Evolutionary conservation across 2,329 filamentous ascomycete genomes (phyloP).

Genomic region (Talaromyces sp.): DNA sequence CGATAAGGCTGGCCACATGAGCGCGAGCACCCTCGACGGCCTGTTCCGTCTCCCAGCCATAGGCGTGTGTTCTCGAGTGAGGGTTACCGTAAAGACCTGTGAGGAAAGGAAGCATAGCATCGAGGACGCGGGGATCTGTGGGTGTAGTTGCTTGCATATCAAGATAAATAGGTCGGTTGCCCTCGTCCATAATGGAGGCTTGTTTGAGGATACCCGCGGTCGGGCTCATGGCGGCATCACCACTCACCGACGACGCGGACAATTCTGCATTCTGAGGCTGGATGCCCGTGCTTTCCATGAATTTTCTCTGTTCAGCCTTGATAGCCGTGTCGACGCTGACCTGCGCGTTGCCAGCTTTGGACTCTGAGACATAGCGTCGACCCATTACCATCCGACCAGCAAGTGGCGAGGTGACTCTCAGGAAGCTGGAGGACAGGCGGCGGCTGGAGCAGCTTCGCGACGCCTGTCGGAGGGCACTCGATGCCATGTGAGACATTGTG

Average conservation of each 20-base stretch:
- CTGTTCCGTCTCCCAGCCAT: slow-evolving; percentile 97
- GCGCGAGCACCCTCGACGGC: slow-evolving; percentile 82
- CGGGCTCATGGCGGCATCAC: slow-evolving; percentile 72
- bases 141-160: slow-evolving; percentile 98
- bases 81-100: slow-evolving; percentile 95
- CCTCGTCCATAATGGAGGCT: slow-evolving; percentile 88
- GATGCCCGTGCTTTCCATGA: slow-evolving; percentile 57
- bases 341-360: slow-evolving; percentile 65
- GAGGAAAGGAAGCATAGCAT: slow-evolving; percentile 93
- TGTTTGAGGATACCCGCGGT: slow-evolving; percentile 81
- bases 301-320: slow-evolving; percentile 79
- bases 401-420: slow-evolving; percentile 39
- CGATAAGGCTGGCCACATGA: slow-evolving; percentile 81
- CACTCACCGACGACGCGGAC: slow-evolving; percentile 55
- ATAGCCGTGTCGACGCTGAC: slow-evolving; percentile 80
- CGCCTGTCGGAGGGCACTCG: slow-evolving; percentile 66
- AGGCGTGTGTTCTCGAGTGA: slow-evolving; percentile 94
- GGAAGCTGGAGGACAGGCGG: slow-evolving; percentile 41
- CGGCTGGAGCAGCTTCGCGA: slow-evolving; percentile 55
- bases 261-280: slow-evolving; percentile 56
- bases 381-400: slow-evolving; percentile 38
- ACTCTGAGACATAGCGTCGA: slow-evolving; percentile 78
- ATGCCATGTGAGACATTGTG: slow-evolving; percentile 63
- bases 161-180: slow-evolving; percentile 89
- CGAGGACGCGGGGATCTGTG: slow-evolving; percentile 87